Base-by-base conservation (phyloP, 805 yeast genomes). In the Hanseniaspora occidentalis region DNA sequence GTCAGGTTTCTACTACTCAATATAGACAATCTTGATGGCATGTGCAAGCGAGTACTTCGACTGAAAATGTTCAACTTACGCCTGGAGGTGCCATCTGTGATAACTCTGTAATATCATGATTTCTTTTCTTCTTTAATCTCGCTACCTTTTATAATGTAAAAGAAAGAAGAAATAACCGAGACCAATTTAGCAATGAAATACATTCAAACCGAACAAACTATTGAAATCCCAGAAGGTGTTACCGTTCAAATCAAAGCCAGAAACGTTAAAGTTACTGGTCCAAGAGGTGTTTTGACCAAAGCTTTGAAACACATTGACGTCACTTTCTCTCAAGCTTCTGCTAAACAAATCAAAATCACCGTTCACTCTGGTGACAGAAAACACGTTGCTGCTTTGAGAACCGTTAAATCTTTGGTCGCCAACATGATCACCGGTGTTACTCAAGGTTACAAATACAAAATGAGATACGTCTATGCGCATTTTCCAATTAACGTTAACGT, bases 391-490 rank as follows among this genome's bases (percentile, higher is more conserved):
- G 83, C 96, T 64, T 77, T 92, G 68, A 88, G 44, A 41, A 41
- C 40, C 20, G 39, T 36, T 20, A 88, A 85, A 75, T 84, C 97
- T 53, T 74, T 92, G 66, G 76, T 92, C 61, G 65, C 84, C 65
- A 92, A 92, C 84, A 71, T 92, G 79, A 69, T 92, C 72, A 84
- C 83, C 56, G 99, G 99, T 83, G 98, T 92, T 66, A 92, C 98
- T 68, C 79, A 79, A 76, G 98, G 97, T 71, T 89, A 73, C 94
- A 79, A 84, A 74, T 92, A 92, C 92, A 92, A 92, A 84, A 82
- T 92, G 96, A 86, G 97, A 79, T 88, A 85, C 70, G 98, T 92
- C 52, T 94, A 89, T 67, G 99, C 98, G 80, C 98, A 92, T 84
- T 92, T 92, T 95, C 99, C 98, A 69, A 92, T 94, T 73, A 92